Evolutionary conservation across 129 eudicot species (phyloP).

Genomic region (Gnaphalium uliginosum): DNA sequence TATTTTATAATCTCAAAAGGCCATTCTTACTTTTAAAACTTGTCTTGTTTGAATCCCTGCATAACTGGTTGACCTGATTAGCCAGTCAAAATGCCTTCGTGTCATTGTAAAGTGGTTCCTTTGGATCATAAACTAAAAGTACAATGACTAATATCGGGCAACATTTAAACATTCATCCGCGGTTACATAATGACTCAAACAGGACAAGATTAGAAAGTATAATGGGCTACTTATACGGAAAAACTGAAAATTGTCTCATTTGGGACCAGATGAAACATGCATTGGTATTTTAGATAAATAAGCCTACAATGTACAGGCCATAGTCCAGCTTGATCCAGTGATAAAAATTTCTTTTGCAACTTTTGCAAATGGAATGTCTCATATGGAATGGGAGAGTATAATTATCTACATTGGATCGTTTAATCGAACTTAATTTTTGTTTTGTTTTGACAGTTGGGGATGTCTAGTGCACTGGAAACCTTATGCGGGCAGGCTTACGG

Average conservation of each 20-base stretch:
- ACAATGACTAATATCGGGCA: not conserved
- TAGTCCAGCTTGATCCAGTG: not conserved
- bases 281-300: not conserved
- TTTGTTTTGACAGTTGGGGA: constrained; percentile 54
- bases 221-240: not conserved
- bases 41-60: not conserved
- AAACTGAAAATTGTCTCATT: not conserved
- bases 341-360: not conserved
- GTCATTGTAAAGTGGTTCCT: not conserved
- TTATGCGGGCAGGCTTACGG: constrained; percentile 82
- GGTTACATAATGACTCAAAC: not conserved
- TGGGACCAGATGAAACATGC: not conserved
- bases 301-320: not conserved
- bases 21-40: not conserved
- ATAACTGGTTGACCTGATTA: not conserved
- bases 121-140: not conserved
- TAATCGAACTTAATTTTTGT: not conserved
- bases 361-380: constrained; percentile 1
- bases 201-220: not conserved
- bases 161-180: not conserved
- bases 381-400: not conserved
- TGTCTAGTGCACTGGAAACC: constrained; percentile 80
- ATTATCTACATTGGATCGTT: not conserved
- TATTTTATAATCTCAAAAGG: not conserved
- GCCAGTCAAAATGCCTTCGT: not conserved